phyloP scores from a whole-genome alignment of 2,329 filamentous ascomycete genomes.

The Alternaria gansuensis region DNA sequence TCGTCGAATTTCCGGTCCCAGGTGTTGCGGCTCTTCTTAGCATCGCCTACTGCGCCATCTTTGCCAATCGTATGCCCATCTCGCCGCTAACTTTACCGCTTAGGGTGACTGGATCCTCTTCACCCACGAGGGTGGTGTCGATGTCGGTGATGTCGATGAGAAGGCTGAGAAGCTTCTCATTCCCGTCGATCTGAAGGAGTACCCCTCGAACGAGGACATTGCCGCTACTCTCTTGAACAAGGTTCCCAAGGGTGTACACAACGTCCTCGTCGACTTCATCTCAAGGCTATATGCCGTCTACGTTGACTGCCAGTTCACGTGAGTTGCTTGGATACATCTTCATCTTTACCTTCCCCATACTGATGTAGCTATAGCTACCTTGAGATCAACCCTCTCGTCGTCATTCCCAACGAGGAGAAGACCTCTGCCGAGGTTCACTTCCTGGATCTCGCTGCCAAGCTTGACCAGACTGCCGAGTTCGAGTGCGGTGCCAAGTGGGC shows the following conservation, averaged over 20 bases:
- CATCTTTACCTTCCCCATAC: slow-evolving; percentile 14
- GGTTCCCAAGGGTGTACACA: slow-evolving; percentile 94
- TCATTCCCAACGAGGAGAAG: slow-evolving; percentile 90
- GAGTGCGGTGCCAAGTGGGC: slow-evolving; percentile 99
- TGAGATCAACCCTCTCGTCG: slow-evolving; percentile 98
- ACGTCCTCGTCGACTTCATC: slow-evolving; percentile 99
- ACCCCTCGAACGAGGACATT: slow-evolving; percentile 95
- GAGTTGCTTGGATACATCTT: slow-evolving; percentile 26
- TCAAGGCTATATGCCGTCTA: slow-evolving; percentile 97
- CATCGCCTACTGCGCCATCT: slow-evolving; percentile 29
- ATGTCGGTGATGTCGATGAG: slow-evolving; percentile 97
- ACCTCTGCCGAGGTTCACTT: slow-evolving; percentile 97
- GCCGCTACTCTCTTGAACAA: slow-evolving; percentile 86
- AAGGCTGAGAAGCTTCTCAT: slow-evolving; percentile 99
- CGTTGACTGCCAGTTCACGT: slow-evolving; percentile 98
- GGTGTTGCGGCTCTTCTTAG: slow-evolving; percentile 49
- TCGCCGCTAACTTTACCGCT: slow-evolving; percentile 44
- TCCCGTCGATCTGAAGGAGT: slow-evolving; percentile 92
- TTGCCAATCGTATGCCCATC: slow-evolving; percentile 42
- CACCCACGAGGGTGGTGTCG: slow-evolving; percentile 99
- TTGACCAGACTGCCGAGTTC: slow-evolving; percentile 99
- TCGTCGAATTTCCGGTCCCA: slow-evolving; percentile 30
- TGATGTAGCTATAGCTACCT: slow-evolving; percentile 70
- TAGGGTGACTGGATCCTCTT: slow-evolving; percentile 99
- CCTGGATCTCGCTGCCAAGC: slow-evolving; percentile 97